Conservation (phyloP, 805 yeast genomes). For the Candida maltosa region DNA sequence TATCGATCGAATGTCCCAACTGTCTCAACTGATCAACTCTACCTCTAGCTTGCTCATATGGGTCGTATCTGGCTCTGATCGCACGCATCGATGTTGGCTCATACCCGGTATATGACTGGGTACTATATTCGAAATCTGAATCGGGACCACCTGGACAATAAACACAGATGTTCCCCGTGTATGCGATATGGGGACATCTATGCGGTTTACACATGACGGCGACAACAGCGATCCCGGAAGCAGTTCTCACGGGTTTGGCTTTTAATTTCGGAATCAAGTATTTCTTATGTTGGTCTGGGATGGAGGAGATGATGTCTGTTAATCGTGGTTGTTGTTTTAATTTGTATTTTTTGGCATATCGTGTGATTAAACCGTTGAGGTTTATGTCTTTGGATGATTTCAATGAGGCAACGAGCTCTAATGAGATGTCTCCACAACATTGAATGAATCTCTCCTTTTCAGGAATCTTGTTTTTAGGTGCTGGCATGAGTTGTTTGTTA, state of each 20-base stretch:
- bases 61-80: constrained; percentile 97
- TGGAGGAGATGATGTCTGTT: constrained; percentile 90
- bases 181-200: constrained; percentile 98
- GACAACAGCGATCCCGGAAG: constrained; percentile 97
- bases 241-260: constrained; percentile 99
- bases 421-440: constrained; percentile 88
- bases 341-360: constrained; percentile 86
- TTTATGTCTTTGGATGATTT: constrained; percentile 77
- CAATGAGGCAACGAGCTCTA: constrained; percentile 77
- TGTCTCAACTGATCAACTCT: constrained; percentile 93
- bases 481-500: no score
- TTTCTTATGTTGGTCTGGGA: constrained; percentile 93
- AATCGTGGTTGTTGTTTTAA: constrained; percentile 89
- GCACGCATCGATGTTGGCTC: constrained; percentile 99
- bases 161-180: constrained; percentile 97
- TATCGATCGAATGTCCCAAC: constrained; percentile 93
- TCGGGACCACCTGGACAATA: constrained; percentile 99
- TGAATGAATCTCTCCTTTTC: constrained; percentile 91
- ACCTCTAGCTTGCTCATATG: constrained; percentile 97
- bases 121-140: constrained; percentile 94
- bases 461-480: constrained; percentile 48
- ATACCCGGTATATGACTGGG: constrained; percentile 97
- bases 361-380: constrained; percentile 82
- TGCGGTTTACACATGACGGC: constrained; percentile 99
- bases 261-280: constrained; percentile 87